Evolutionary conservation across 768 basidiomycete genomes (phyloP), one percentile per base, ranked within the genome.

Genomic region (Phlebiopsis flavidoalba): DNA sequence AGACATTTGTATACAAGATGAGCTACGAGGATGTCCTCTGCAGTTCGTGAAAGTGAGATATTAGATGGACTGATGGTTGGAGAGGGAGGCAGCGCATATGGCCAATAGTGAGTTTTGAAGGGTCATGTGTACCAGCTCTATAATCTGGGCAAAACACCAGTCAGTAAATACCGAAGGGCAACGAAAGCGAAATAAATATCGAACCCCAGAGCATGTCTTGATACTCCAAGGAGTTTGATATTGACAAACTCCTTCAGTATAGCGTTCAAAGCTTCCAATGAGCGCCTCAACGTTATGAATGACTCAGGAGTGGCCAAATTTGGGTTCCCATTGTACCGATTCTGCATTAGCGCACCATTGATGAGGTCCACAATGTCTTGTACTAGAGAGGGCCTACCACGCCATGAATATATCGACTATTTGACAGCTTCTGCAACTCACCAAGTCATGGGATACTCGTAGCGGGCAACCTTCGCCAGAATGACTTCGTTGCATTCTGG

Each of bases 1-100:
- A 95, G 74, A 65, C 83, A 85, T 71, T 95, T 94, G 77, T 87
- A 91, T 3, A 85, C 73, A 17, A 93, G 72, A 69, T 93, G 87
- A 2, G 83, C 82, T 15, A 91, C 64, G 65, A 74, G 76, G 43
- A 91, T 69, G 55, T 78, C 80, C 60, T 83, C 68, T 40, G 74
- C 64, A 57, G 79, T 74, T 67, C 75, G 68, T 67, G 76, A 69
- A 63, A 70, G 64, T 66, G 63, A 60, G 65, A 83, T 64, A 67
- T 75, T 70, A 26, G 70, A 62, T 12, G 72, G 70, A 22, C 64
- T 66, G 26, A 84, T 63, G 1, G 54, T 60, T 31, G 14, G 75
- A 65, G 14, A 77, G 66, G 12, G 72, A 74, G 1, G 76, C 64
- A 2, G 85, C 75, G 57, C 86, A 73, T 36, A 75, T 80, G 19